Base-by-base conservation (phyloP, 2,329 filamentous ascomycete genomes). In the Zasmidium citrigriseum region DNA sequence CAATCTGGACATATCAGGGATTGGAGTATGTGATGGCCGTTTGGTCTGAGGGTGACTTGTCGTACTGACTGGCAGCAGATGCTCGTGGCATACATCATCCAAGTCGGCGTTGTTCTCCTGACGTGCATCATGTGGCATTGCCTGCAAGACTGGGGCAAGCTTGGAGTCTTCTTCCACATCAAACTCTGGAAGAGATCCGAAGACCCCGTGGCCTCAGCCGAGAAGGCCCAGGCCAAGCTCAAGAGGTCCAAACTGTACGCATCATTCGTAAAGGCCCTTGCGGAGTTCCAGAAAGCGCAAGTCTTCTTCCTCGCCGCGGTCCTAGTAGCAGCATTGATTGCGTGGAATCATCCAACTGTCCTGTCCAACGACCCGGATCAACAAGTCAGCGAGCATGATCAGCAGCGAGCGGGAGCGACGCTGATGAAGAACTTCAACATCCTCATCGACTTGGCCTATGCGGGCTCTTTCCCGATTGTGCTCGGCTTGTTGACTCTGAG, bases 241-340 rank as follows among this genome's bases (percentile, higher is more conserved):
- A 49, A 47, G 22, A 29, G 20, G 10, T 54, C 55, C 10, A 25
- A 45, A 11, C 22, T 50, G 25, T 46, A 50, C 25, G 53, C 27
- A 1, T 50, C 60, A 2, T 47, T 63, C 12, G 44, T 63, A n/a
- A 24, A 47, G 1, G 58, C 58, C 7, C 49, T 65, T 27, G 54
- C 24, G 11, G 59, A 61, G 24, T 64, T 60, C 27, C 54, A 60
- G 22, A 62, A 60, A 38, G 59, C 63, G 1, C 63, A 66, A 38
- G 60, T 62, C 18, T 66, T 61, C 46, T 64, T 64, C 48, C 60
- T 66, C 52, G 50, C 60, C 9, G 56, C 57, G 3, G 58, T 66
- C 4, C 59, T 62, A 54, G 51, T 64, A 20, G 63, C 61, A 2
- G 45, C 51, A 7, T 21, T 64, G 10, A 54, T 64, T 22, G 61